These are phyloP conservation scores for Mesotaenium endlicherianum DNA, from an alignment of 139 green algal species.

Conservation along the genomic window DNA sequence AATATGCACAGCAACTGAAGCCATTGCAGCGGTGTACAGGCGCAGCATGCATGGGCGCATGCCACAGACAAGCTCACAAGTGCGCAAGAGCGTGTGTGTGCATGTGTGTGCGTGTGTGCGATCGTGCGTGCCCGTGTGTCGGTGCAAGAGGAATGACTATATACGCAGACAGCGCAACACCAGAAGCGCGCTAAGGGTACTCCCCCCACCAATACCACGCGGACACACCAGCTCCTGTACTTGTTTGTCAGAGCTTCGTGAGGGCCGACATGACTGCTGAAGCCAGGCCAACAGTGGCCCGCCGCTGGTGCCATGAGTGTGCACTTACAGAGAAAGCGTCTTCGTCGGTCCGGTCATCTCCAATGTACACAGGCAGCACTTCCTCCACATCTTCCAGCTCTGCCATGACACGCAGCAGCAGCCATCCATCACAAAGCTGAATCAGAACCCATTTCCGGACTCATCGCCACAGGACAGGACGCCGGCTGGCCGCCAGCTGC, in stretches of 20 bases:
- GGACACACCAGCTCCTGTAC: neutral
- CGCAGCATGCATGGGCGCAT: neutral
- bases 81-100: neutral
- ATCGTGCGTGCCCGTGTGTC: neutral
- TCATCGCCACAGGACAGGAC: no score
- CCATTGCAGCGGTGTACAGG: neutral
- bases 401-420: no score
- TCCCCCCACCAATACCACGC: neutral
- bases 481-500: no score
- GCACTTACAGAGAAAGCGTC: constrained; percentile 79
- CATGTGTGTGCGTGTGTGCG: neutral
- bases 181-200: neutral
- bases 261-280: neutral
- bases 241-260: neutral
- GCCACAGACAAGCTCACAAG: neutral
- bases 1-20: neutral
- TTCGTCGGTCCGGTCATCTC: constrained; percentile 96
- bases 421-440: no score
- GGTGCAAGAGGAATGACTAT: neutral
- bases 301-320: neutral
- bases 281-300: no score
- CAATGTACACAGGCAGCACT: constrained; percentile 87
- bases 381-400: constrained; percentile 56
- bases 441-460: no score
- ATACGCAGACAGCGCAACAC: neutral